Evolutionary conservation across 164 flowering plant species (phyloP).

Genomic region (Malania oleifera): DNA sequence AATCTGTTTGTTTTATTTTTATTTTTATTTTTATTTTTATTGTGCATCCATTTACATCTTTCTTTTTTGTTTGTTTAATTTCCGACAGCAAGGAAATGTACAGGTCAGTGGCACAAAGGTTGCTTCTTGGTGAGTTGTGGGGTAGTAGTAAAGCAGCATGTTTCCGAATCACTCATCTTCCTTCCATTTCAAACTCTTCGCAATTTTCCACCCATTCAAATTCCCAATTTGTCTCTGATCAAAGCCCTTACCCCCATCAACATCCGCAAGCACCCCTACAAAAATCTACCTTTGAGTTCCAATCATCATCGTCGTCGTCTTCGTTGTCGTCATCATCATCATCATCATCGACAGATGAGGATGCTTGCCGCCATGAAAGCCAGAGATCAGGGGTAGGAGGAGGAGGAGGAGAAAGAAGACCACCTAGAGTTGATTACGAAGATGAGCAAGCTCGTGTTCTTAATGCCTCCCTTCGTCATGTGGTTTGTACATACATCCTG

Average conservation of each 20-base stretch:
- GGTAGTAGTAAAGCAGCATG: neutral
- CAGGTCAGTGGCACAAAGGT: neutral
- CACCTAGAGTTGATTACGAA: conserved; percentile 32
- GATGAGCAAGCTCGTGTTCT: conserved; percentile 87
- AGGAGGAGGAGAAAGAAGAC: conserved; percentile 4
- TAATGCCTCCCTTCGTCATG: conserved; percentile 69
- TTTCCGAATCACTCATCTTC: conserved; percentile 3
- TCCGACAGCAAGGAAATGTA: neutral
- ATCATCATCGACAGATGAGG: conserved; percentile 13
- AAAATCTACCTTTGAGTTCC: conserved; percentile 10
- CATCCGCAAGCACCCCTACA: conserved; percentile 7
- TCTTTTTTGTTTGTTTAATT: too few species aligned
- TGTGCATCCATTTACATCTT: too few species aligned
- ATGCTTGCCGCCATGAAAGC: conserved; percentile 12
- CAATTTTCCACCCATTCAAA: conserved; percentile 18
- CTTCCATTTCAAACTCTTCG: neutral
- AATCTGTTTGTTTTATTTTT: too few species aligned
- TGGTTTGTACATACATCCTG: conserved; percentile 33
- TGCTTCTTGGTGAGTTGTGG: neutral
- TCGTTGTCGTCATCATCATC: neutral
- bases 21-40: too few species aligned
- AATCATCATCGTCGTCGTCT: conserved; percentile 19
- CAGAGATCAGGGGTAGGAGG: neutral
- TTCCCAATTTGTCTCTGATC: conserved; percentile 18
- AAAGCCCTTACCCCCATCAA: neutral